Evolutionary conservation across 2,329 filamentous ascomycete species (phyloP).

Genomic region (Knoxdaviesia proteae): DNA sequence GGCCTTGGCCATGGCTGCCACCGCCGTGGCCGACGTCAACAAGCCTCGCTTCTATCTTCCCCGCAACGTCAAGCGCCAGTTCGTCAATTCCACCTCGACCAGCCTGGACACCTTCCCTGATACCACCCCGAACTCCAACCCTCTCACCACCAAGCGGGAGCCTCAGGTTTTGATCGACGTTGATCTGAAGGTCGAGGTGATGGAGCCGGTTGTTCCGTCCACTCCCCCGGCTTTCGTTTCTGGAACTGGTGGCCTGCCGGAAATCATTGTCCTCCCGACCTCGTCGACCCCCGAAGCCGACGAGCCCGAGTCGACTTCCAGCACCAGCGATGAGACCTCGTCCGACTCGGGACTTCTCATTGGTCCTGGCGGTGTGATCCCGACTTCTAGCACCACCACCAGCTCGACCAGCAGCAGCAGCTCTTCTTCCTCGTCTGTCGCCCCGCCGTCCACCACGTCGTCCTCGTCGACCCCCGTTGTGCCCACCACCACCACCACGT

Average conservation of each 20-base stretch:
- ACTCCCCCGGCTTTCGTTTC: too few relatives aligned
- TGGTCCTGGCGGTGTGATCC: conserved; percentile 10
- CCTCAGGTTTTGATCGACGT: too few relatives aligned
- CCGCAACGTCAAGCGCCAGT: conserved; percentile 30
- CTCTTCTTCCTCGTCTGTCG: not conserved
- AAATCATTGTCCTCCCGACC: too few relatives aligned
- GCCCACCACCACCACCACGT: not conserved
- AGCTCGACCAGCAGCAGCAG: not conserved
- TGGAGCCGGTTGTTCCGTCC: too few relatives aligned
- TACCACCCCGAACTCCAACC: not conserved
- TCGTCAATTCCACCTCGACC: conserved; percentile 21
- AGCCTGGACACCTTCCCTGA: not conserved
- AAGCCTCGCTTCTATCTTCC: conserved; percentile 36
- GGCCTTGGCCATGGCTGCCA: conserved; percentile 25
- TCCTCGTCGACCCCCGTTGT: conserved; percentile 11
- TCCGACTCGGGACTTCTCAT: conserved; percentile 8
- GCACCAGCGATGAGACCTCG: conserved; percentile 1
- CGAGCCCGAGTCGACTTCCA: not conserved
- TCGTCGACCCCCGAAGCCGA: too few relatives aligned
- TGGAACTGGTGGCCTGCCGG: too few relatives aligned
- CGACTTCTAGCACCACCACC: not conserved
- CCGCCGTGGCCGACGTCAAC: conserved; percentile 20
- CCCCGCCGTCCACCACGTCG: conserved; percentile 7
- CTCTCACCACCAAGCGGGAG: too few relatives aligned
- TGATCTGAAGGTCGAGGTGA: too few relatives aligned